Base-by-base conservation (phyloP, 305 asterid genomes). In the Euphrasia arctica region DNA sequence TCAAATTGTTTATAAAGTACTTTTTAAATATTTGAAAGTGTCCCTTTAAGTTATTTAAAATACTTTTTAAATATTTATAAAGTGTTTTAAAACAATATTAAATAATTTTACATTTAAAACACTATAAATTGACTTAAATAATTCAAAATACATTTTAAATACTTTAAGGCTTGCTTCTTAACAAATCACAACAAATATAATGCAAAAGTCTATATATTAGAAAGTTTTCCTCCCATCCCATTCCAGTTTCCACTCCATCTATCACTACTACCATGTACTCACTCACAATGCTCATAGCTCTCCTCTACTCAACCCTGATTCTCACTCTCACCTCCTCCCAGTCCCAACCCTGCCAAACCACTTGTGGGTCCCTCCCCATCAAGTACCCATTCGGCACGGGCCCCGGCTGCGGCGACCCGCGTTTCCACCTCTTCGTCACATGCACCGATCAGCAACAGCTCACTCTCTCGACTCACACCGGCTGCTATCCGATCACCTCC, bases 361-460 rank as follows among this genome's bases (percentile, higher is more conserved):
- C 78, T 47, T 90, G 97, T 25, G 95, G 95, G 32, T 62, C 57
- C 3, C 66, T 81, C 79, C 85, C 78, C 14, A 72, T 88, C 70
- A 84, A 76, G 72, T 88, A 88, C 34, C 97, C 96, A 7, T 90
- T 83, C 36, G 94, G 96, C 58, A 74, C 85, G 0, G 91, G 84
- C 22, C 74, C 82, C 8, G 96, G 95, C 18, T 88, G 96, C 58
- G 94, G 98, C 12, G 84, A 83, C 60, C 91, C 86, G 0, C 85
- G 91, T 45, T 86, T 88, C 81, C 84, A 78, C 8, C 79, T 84
- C 1, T 77, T 80, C 62, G 75, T 85, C 13, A 55, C 80, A 18
- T 90, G 95, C 82, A 82, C 45, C 63, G 10, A 50, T 34, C 58
- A 75, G 9, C 80, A 77, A 4, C 85, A 74, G 47, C 90, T 88